Conservation (phyloP, 495 filamentous ascomycete species). For the Mytilinidion resinicola region DNA sequence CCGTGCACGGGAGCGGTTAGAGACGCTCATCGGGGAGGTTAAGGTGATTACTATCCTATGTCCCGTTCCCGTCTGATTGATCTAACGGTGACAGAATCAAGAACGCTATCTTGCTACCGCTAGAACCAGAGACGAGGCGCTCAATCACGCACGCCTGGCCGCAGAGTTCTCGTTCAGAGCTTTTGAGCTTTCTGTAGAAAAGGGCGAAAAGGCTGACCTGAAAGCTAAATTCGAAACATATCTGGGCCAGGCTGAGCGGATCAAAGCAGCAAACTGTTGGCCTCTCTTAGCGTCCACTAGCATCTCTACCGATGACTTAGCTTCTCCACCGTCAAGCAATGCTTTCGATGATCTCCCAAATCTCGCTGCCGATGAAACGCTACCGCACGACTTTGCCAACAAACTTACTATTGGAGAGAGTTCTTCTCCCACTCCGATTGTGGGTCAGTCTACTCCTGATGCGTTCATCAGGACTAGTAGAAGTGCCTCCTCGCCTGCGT, state of each 20-base stretch:
- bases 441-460: too few species aligned
- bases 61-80: too few species aligned
- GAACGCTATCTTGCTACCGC: constrained; percentile 39
- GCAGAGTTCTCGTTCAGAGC: constrained; percentile 75
- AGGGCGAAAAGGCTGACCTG: constrained; percentile 53
- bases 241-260: constrained; percentile 61
- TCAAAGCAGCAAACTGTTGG: constrained; percentile 47
- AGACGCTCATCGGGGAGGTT: too few species aligned
- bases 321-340: neutral
- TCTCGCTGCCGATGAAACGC: too few species aligned
- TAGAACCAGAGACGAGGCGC: constrained; percentile 57
- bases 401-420: too few species aligned
- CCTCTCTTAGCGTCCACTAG: neutral
- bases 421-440: too few species aligned
- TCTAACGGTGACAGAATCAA: too few species aligned
- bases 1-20: too few species aligned
- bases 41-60: too few species aligned
- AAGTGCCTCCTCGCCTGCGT: too few species aligned
- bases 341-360: neutral
- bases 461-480: too few species aligned
- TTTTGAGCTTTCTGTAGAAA: constrained; percentile 44
- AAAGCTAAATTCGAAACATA: constrained; percentile 59
- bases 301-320: neutral
- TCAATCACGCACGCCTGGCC: constrained; percentile 65
- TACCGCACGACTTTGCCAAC: too few species aligned